Evolutionary conservation across 83 land plant genomes (phyloP), one percentile per base, ranked within the genome.

Genomic region (Diphasiastrum complanatum): DNA sequence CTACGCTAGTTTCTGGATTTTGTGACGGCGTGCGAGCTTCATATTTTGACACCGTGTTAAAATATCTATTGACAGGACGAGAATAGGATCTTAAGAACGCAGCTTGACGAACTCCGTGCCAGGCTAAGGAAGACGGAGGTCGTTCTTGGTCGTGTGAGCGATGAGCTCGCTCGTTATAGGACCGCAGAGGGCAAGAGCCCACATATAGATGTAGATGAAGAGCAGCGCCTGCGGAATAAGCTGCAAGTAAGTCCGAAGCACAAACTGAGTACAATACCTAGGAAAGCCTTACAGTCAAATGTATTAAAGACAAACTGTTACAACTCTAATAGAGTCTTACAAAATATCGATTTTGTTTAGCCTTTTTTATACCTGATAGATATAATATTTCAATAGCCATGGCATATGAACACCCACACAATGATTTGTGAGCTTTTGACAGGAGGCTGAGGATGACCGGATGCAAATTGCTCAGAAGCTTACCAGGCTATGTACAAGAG

Each of bases 391-490:
- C 8, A 8, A 40, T 40, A 16, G 8, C 8, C 43, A 16, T 40
- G 16, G 8, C 43, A 40, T 40, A 40, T 40, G 12, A 8, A 16
- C 16, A 8, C 43, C 12, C 16, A 8, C 8, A 8, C 16, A 40
- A 8, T n/a, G n/a, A n/a, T n/a, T n/a, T n/a, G n/a, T n/a, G n/a
- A n/a, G n/a, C n/a, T 59, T 28, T 51, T 34, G 47, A 26, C 81
- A 91, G 97, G 87, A 87, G 71, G 70, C 75, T 37, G 87, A 87
- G 58, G 85, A 77, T 20, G 82, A 83, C 61, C 80, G 78, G 60
- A 43, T 83, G 32, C 84, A 88, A 57, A 47, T 87, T 51, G 85
- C 87, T 4, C 84, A 81, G 37, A 76, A 83, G 68, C 68, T 92
- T 27, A 20, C 76, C 34, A 61, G 51, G 34, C 36, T 92, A 61